Evolutionary conservation across 306 rosid species (phyloP), one percentile per base, ranked within the genome.

Genomic region (Lagenaria siceraria): DNA sequence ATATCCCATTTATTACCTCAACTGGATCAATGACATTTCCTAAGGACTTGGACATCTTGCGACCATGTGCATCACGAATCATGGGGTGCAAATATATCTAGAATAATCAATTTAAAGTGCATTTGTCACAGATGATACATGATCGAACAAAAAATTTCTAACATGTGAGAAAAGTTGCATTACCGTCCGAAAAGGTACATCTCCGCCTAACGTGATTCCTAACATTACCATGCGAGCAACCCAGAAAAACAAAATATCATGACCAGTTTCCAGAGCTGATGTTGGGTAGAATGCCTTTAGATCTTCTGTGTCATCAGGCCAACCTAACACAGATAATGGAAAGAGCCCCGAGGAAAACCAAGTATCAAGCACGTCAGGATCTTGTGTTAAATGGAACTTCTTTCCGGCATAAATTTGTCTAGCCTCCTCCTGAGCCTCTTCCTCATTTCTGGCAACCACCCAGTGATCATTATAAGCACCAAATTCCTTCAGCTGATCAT

Each of bases 61-160:
- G 98, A 19, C 97, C 99, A 82, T 89, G 99, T 22, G 99, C 99
- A 89, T 95, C 99, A 43, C 98, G 99, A 82, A 90, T 82, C 98
- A 92, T 90, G n/a, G 97, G 98, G 81, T 95, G 99, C 84, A 95
- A 86, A 89, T 95, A 92, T 81, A 92, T 84, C 99, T 95, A 88
- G 29, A 71, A 71, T 80, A 81, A 35, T 56, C 54, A 55, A 51
- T 80, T 79, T 68, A 64, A n/a, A 74, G 21, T 53, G 56, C 62
- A 60, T 75, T 53, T 13, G 59, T 77, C 59, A 58, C 46, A 24
- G 27, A 42, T 58, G 52, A 38, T 48, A 49, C 22, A 48, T 8
- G 13, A 14, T 74, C 3, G 11, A 8, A 29, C 27, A 54, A 5
- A 7, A 29, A 2, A 18, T 33, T 7, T 48, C 14, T 49, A 56